phyloP scores from a whole-genome alignment of 1,139 yeast species.

The Geotrichum restrictum region DNA sequence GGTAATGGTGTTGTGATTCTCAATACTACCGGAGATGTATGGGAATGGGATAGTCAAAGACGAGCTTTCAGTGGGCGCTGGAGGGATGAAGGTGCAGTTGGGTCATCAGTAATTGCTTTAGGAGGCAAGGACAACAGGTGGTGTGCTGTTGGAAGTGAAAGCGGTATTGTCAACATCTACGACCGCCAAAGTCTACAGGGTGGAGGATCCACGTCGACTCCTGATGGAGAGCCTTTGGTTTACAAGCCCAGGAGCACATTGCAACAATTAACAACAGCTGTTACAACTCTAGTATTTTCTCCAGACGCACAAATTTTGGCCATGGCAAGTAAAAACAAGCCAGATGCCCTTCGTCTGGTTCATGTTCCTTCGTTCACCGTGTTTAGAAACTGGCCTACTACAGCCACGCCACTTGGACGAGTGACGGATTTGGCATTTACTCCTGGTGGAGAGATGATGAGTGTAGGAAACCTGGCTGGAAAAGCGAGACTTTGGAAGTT shows the following conservation, averaged over 20 bases:
- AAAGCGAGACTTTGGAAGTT: constrained; percentile 85
- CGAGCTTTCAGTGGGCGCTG: constrained; percentile 59
- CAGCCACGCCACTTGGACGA: constrained; percentile 90
- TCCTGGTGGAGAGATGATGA: constrained; percentile 76
- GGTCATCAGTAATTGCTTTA: constrained; percentile 71
- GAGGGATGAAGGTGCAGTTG: constrained; percentile 85
- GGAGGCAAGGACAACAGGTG: constrained; percentile 77
- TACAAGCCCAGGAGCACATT: constrained; percentile 48
- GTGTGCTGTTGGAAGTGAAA: constrained; percentile 83
- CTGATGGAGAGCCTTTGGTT: constrained; percentile 29
- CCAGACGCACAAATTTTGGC: constrained; percentile 87
- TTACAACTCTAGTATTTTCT: constrained; percentile 69
- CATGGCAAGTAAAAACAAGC: constrained; percentile 78
- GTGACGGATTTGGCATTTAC: constrained; percentile 82
- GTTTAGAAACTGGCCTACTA: constrained; percentile 94
- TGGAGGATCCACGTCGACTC: constrained; percentile 20
- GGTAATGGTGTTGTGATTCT: constrained; percentile 58
- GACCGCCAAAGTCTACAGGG: constrained; percentile 47
- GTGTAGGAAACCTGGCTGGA: constrained; percentile 89
- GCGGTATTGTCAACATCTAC: constrained; percentile 86
- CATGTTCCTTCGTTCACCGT: constrained; percentile 87
- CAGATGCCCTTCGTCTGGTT: constrained; percentile 80
- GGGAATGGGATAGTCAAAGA: constrained; percentile 69
- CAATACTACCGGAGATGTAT: constrained; percentile 79
- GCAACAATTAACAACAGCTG: constrained; percentile 77